Conservation (phyloP, 1,284 basidiomycete genomes). For the Naganishia liquefaciens region DNA sequence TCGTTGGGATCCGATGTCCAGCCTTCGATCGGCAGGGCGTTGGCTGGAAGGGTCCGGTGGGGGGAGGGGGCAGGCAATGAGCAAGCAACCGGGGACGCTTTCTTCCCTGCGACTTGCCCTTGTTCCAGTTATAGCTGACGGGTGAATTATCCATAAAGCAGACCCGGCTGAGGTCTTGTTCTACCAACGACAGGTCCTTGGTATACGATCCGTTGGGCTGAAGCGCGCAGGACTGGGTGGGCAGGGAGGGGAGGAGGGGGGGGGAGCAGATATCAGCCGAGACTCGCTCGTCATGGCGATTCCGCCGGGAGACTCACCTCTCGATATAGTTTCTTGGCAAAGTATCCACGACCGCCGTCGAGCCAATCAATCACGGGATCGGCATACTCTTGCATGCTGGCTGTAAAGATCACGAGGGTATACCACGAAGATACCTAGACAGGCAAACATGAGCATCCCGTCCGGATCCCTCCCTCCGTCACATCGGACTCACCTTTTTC, state of each 20-base stretch:
- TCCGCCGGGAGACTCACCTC: slow-evolving; percentile 63
- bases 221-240: slow-evolving; percentile 77
- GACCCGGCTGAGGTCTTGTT: slow-evolving; percentile 82
- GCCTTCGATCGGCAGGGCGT: slow-evolving; percentile 97
- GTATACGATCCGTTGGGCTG: slow-evolving; percentile 89
- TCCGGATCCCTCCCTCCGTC: background rate
- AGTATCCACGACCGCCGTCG: slow-evolving; percentile 88
- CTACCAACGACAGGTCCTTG: slow-evolving; percentile 86
- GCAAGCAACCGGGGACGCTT: background rate
- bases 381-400: slow-evolving; percentile 98
- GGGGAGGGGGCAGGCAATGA: background rate
- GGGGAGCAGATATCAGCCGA: background rate
- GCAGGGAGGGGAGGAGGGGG: background rate
- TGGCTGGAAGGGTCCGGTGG: slow-evolving; percentile 66
- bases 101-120: slow-evolving; percentile 63
- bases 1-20: slow-evolving; percentile 98
- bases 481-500: slow-evolving; percentile 67
- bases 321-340: slow-evolving; percentile 84
- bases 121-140: slow-evolving; percentile 85
- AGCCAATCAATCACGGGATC: slow-evolving; percentile 99
- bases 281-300: background rate
- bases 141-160: slow-evolving; percentile 97
- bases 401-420: slow-evolving; percentile 97
- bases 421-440: slow-evolving; percentile 96
- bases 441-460: background rate